Conservation (phyloP, 1,284 basidiomycete genomes). For the Taiwanofungus camphoratus region DNA sequence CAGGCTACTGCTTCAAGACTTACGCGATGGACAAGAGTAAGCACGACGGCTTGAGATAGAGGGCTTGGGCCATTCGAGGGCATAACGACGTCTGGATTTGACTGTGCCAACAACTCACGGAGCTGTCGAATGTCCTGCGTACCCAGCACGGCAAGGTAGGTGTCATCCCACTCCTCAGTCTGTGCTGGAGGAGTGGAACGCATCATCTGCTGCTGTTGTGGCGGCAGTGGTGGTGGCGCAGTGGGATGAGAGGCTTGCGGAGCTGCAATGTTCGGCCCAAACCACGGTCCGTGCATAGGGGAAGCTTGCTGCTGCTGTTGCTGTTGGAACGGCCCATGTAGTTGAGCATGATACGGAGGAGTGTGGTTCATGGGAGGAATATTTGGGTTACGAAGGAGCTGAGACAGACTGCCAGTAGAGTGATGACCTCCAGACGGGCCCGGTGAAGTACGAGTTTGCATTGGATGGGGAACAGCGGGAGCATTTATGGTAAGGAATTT, state of each 20-base stretch:
- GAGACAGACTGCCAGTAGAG: conserved; percentile 15
- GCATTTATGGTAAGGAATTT: conserved; percentile 64
- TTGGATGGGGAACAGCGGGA: conserved; percentile 29
- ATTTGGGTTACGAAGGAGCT: conserved; percentile 23
- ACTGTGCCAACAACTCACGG: conserved; percentile 63
- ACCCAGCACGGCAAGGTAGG: conserved; percentile 66
- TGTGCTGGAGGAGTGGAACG: conserved; percentile 50
- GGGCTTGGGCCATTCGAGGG: conserved; percentile 61
- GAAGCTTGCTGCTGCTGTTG: conserved; percentile 36
- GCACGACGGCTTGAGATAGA: conserved; percentile 73
- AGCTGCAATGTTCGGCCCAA: conserved; percentile 51
- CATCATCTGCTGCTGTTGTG: conserved; percentile 18
- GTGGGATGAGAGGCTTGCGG: conserved; percentile 73
- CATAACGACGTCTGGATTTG: conserved; percentile 73
- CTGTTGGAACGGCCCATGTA: conserved; percentile 19
- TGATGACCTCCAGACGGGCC: conserved; percentile 19
- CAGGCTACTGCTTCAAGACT: conserved; percentile 24
- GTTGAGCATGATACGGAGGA: conserved; percentile 14
- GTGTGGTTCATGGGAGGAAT: conserved; percentile 20
- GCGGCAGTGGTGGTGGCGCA: conserved; percentile 60
- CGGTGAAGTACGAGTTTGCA: conserved; percentile 42
- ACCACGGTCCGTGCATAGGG: conserved; percentile 52
- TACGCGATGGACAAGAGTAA: conserved; percentile 76
- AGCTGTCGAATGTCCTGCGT: conserved; percentile 68
- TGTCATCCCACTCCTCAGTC: conserved; percentile 76